These are phyloP conservation scores for Ambrosiella cleistominuta DNA, from an alignment of 2,329 filamentous ascomycete species.

Conservation along the genomic window DNA sequence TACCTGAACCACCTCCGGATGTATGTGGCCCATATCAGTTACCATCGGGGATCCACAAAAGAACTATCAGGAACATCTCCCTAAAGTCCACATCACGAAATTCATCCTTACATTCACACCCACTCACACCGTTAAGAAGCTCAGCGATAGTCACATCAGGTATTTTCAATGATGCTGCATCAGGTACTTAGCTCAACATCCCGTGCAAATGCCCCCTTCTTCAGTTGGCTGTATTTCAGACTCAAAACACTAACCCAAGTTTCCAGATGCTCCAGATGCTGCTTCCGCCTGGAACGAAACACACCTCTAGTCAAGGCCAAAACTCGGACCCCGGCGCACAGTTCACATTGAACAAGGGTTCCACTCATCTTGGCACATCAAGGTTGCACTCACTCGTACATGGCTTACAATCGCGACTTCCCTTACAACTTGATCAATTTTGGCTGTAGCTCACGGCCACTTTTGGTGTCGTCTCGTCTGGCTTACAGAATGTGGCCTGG, in stretches of 20 bases:
- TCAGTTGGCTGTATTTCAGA: neutral
- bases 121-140: neutral
- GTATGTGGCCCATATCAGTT: neutral
- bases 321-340: neutral
- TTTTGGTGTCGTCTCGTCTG: neutral
- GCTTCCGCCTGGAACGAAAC: conserved; percentile 6
- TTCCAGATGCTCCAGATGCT: neutral
- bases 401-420: neutral
- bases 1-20: neutral
- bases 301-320: neutral
- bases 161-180: neutral
- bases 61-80: neutral
- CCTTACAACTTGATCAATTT: neutral
- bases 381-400: conserved; percentile 2
- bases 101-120: neutral
- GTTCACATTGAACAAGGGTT: neutral
- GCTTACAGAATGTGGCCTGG: neutral
- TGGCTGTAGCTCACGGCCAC: neutral
- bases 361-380: neutral
- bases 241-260: neutral
- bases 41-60: neutral
- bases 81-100: neutral
- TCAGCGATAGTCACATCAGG: neutral
- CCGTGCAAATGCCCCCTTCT: neutral
- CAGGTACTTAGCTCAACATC: neutral